These are phyloP conservation scores for Pyrenopolyporus hunteri DNA, from an alignment of 495 filamentous ascomycete genomes.

Conservation along the genomic window DNA sequence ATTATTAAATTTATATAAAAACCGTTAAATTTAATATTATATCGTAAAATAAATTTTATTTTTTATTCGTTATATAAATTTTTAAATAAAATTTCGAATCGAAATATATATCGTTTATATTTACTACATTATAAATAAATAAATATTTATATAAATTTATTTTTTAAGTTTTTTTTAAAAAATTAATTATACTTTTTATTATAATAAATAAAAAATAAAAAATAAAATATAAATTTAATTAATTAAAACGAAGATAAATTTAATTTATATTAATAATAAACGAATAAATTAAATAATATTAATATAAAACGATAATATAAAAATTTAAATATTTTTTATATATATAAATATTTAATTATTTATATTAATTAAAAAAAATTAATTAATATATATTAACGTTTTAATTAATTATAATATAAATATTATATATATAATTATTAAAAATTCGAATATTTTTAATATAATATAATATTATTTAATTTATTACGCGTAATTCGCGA, in stretches of 20 bases:
- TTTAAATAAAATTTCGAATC: background rate
- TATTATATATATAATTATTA: no score
- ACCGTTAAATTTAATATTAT: no score
- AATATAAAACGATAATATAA: background rate
- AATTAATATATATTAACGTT: no score
- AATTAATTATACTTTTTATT: background rate
- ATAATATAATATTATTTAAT: no score
- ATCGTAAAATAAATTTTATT: no score
- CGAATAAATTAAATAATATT: background rate
- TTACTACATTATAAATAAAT: background rate
- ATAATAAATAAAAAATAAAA: background rate
- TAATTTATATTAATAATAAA: background rate
- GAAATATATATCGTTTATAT: background rate
- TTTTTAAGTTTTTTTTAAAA: background rate
- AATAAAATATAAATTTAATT: background rate
- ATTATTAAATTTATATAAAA: no score
- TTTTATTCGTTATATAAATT: background rate
- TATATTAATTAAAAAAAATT: no score
- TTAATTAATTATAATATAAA: no score
- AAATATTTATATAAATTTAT: background rate
- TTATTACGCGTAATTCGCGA: no score
- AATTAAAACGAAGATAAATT: background rate
- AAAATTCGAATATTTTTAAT: no score
- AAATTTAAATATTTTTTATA: background rate
- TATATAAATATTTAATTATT: background rate